Base-by-base conservation (phyloP, 2,329 filamentous ascomycete species). In the Pseudocercospora musae region DNA sequence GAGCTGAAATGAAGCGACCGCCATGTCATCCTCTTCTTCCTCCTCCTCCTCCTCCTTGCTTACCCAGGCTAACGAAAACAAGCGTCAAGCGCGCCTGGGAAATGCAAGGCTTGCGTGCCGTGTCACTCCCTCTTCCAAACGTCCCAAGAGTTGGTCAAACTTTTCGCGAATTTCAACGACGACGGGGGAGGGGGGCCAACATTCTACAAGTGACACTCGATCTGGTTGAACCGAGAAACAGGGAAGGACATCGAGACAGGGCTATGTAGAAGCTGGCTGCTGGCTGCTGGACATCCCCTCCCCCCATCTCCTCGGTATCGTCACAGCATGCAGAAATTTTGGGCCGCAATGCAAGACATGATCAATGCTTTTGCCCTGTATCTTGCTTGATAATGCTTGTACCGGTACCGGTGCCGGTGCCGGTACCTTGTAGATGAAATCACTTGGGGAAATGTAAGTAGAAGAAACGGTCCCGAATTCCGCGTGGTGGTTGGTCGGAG, bases 61-160 rank as follows among this genome's bases (percentile, higher is more conserved):
- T 52, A 50, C 46, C 21, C 23, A 50, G 21, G 21, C 46, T 50
- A 50, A 50, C 21, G 46, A 50, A 15, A 50, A 50, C 46, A 50
- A 50, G 46, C 46, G n/a, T n/a, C n/a, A n/a, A n/a, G n/a, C n/a
- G n/a, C 6, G 23, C 6, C 6, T n/a, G 13, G n/a, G 31, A 52
- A 33, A 57, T 59, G 50, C 60, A 59, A 55, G 60, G 57, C 49
- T 59, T 59, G 42, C 57, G 40, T 56, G 49, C 49, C 56, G 56
- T 49, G 27, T 54, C 56, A 61, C 44, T 42, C 31, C 44, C 25
- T 25, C 13, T 42, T 42, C 7, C 53, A n/a, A 20, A 20, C 5
- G 15, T 27, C 33, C 31, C n/a, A 27, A 55, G 37, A 56, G 49
- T 62, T 57, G 60, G 56, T 49, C 59, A 56, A 57, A 44, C 27